These are phyloP conservation scores for Flaveria brownii DNA, from an alignment of 129 eudicot species.

Conservation along the genomic window DNA sequence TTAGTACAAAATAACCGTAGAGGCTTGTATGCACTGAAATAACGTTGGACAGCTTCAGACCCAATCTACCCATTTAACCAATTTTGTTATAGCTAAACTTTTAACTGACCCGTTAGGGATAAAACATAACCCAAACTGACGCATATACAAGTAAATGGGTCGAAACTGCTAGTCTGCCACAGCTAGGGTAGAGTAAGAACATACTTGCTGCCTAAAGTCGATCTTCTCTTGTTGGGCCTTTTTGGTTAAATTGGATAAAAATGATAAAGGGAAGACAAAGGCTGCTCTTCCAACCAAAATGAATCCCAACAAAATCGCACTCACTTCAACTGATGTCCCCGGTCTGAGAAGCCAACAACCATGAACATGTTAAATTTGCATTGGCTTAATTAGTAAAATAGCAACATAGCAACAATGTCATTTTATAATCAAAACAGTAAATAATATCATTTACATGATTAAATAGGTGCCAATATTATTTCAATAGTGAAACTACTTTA, in stretches of 20 bases:
- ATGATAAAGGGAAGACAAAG: constrained; percentile 71
- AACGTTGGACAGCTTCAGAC: too few relatives aligned
- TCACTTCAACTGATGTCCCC: constrained; percentile 51
- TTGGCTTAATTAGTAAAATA: not conserved
- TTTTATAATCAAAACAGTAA: not conserved
- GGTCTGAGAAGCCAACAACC: constrained; percentile 46
- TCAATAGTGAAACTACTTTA: constrained; percentile 8
- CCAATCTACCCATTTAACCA: not conserved
- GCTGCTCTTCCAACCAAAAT: constrained; percentile 70
- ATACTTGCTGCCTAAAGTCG: constrained; percentile 58
- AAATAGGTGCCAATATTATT: not conserved
- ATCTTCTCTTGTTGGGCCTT: constrained; percentile 45
- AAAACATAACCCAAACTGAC: not conserved
- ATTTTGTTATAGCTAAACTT: not conserved
- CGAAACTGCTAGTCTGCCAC: constrained; percentile 1
- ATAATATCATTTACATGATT: not conserved
- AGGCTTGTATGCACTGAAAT: not conserved
- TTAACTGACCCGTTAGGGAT: not conserved
- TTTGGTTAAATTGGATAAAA: constrained; percentile 58
- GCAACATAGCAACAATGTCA: not conserved
- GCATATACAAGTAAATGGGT: constrained; percentile 3
- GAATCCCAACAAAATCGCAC: constrained; percentile 53
- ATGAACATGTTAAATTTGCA: constrained; percentile 13
- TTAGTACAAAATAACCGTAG: not conserved
- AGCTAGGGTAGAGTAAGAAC: constrained; percentile 19